Evolutionary conservation across 108 stramenopile genomes (phyloP).

Genomic region (Discostella stelligeroides): DNA sequence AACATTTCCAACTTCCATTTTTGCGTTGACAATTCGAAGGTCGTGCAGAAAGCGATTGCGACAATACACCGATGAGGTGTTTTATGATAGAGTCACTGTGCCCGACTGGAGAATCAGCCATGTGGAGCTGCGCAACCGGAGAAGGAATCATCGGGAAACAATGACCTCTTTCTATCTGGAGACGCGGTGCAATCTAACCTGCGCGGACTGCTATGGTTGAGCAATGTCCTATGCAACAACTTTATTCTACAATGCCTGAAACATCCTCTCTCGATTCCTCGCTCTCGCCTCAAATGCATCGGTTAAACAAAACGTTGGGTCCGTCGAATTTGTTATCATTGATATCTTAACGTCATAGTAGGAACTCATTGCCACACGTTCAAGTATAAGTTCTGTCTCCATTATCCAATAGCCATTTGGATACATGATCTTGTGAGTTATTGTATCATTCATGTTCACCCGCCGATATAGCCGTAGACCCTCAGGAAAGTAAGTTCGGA

Average conservation of each 20-base stretch:
- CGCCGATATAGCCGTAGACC: constrained; percentile 6
- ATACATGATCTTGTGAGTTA: constrained; percentile 14
- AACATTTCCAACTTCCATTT: constrained; percentile 19
- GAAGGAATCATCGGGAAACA: not conserved
- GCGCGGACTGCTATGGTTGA: too few relatives aligned
- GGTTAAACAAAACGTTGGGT: constrained; percentile 8
- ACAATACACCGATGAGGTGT: constrained; percentile 16
- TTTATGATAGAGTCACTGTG: constrained; percentile 16
- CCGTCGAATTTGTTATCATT: not conserved
- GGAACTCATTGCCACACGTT: too few relatives aligned
- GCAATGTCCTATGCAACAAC: too few relatives aligned
- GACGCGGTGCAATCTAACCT: not conserved
- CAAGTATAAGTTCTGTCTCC: not conserved
- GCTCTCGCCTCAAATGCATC: constrained; percentile 2
- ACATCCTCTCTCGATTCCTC: not conserved
- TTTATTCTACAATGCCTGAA: not conserved
- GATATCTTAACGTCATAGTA: not conserved
- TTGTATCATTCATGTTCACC: constrained; percentile 11
- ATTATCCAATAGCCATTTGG: not conserved
- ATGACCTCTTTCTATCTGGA: constrained; percentile 34
- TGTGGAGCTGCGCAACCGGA: not conserved
- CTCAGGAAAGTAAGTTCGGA: constrained; percentile 7
- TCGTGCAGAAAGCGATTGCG: constrained; percentile 16
- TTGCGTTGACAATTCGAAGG: constrained; percentile 7
- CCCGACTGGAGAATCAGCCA: constrained; percentile 38